Evolutionary conservation across 2,329 filamentous ascomycete species (phyloP).

Genomic region (Capronia epimyces): DNA sequence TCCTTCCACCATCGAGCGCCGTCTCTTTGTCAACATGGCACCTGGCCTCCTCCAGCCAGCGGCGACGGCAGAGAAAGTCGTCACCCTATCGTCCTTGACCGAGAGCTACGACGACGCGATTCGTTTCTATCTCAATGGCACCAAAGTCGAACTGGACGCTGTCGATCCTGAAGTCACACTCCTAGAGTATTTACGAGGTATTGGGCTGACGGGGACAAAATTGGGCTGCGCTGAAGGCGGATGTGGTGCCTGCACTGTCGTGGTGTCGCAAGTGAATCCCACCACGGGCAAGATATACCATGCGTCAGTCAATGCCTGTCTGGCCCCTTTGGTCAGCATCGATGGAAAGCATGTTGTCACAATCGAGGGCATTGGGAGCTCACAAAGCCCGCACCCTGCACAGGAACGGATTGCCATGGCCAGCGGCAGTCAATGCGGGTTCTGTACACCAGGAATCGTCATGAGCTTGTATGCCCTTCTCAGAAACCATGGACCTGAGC

Average conservation of each 20-base stretch:
- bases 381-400: conserved; percentile 76
- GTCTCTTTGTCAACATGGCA: conserved; percentile 44
- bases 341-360: conserved; percentile 99
- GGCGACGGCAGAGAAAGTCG: conserved; percentile 41
- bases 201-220: conserved; percentile 93
- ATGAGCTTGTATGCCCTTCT: conserved; percentile 94
- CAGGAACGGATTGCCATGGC: conserved; percentile 87
- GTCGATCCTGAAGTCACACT: conserved; percentile 89
- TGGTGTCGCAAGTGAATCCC: conserved; percentile 88
- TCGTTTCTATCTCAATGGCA: conserved; percentile 91
- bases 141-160: conserved; percentile 75
- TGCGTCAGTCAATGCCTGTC: conserved; percentile 91
- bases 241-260: conserved; percentile 90
- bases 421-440: conserved; percentile 90
- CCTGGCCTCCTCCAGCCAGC: conserved; percentile 50
- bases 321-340: conserved; percentile 85
- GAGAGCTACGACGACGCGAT: conserved; percentile 79
- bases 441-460: conserved; percentile 95
- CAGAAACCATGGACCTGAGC: conserved; percentile 61
- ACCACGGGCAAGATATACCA: conserved; percentile 92
- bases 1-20: not conserved
- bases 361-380: conserved; percentile 88
- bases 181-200: conserved; percentile 84
- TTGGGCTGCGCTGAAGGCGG: conserved; percentile 94
- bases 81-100: conserved; percentile 58